Base-by-base conservation (phyloP, 805 yeast species). In the Ogataea dorogensis region DNA sequence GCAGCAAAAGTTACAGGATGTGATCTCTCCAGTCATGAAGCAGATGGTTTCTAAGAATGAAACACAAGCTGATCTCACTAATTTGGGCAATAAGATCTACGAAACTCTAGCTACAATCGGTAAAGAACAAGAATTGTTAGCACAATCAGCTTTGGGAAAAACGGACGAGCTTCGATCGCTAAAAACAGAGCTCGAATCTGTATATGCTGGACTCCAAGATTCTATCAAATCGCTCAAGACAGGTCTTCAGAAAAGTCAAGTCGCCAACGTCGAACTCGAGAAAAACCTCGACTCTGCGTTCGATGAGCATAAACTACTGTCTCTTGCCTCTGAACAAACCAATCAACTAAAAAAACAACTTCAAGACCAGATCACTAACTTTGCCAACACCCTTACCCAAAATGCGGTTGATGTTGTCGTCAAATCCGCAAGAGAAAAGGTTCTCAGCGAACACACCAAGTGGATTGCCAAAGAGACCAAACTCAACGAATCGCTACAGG, bases 11-110 rank as follows among this genome's bases (percentile, higher is more conserved):
- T 36, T 56, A 15, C 38, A 49, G 10, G 28, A 33, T 2, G 29
- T 38, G 10, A 27, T 56, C 5, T 36, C 30, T 17, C 46, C 44
- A 1, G 42, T 53, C 26, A 42, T 36, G 8, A 17, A 33, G 13
- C 38, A 33, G 12, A 33, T 56, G n/a, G 32, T 30, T 2, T 9
- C 9, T 5, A 7, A 24, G 5, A 11, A 13, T 17, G 12, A 24
- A 2, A 11, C 16, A 7, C 22, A n/a, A 2, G 12, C 12, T 0
- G 21, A 21, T 14, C 15, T 45, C 14, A 13, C 25, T 4, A 28
- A 11, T 7, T 16, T 44, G 13, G 21, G 32, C 3, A 18, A 24
- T 5, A 27, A 31, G 16, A 22, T 39, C 3, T 7, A 18, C 8
- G 15, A 21, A 3, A 40, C 29, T 8, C 12, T 23, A 11, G 13